Base-by-base conservation (phyloP, 1,139 yeast genomes). In the Magnusiomyces sp. region DNA sequence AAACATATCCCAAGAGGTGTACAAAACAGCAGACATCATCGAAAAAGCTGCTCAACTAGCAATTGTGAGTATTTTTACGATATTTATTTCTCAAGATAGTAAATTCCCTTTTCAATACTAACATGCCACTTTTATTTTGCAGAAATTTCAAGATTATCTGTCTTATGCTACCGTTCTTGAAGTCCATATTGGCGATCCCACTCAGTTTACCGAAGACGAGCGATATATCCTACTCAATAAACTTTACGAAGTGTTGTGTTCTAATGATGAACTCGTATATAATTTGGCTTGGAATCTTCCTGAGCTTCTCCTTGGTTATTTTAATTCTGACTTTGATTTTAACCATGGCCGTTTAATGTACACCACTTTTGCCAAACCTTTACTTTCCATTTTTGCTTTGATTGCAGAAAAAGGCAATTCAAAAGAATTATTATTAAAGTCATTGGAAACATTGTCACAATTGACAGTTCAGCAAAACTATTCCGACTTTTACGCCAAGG, bases 251-350 rank as follows among this genome's bases (percentile, higher is more conserved):
- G 67, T 77, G 0, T 32, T 51, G 14, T 63, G 87, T 33, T 36
- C 45, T 16, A 43, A 58, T 39, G 61, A 71, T 29, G 72, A 72
- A n/a, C 65, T 87, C 37, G 71, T 81, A 0, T 70, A 75, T 53
- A 86, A 83, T 58, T 77, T 87, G 52, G 95, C 95, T 1, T 89
- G 97, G 97, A 96, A 89, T 63, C 62, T 89, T 20, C 96, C 95
- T 0, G 74, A 72, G 33, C 62, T 85, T 43, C 59, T 89, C 17
- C 61, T 86, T 41, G 59, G 62, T 23, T 68, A 62, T 52, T 56
- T 67, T 27, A 62, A 55, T 20, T 46, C 56, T 7, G 20, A 59
- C 52, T 53, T 58, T 47, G 42, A 53, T 53, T 53, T 62, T 56
- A 60, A 52, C 11, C 39, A 62, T 60, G 43, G 67, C 58, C 52